phyloP scores from a whole-genome alignment of 768 basidiomycete species.

The Lactarius deliciosus region DNA sequence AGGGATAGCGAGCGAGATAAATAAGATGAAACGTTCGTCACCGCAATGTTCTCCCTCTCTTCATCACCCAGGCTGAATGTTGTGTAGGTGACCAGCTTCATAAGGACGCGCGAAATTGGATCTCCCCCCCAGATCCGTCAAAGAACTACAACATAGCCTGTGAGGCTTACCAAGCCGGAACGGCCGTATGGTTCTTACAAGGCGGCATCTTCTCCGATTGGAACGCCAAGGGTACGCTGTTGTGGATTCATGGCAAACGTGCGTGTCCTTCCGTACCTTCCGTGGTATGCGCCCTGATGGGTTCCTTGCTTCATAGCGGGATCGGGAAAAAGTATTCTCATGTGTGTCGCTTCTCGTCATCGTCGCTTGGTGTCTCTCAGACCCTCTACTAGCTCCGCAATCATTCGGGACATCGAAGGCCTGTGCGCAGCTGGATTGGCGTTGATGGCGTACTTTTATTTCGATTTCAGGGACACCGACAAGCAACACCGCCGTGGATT shows the following conservation, averaged over 20 bases:
- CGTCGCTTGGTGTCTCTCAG: background rate
- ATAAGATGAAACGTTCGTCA: conserved; percentile 4
- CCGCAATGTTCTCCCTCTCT: too few relatives aligned
- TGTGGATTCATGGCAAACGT: conserved; percentile 5
- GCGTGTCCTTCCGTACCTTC: background rate
- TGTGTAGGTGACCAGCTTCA: background rate
- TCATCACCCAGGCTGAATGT: background rate
- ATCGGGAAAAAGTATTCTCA: background rate
- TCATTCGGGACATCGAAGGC: background rate
- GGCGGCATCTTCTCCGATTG: background rate
- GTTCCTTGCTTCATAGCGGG: background rate
- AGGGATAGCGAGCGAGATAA: background rate
- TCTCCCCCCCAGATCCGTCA: background rate
- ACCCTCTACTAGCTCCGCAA: background rate
- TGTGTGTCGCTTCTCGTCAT: background rate
- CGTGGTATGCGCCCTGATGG: background rate
- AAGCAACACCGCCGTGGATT: conserved; percentile 5
- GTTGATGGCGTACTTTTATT: conserved; percentile 4
- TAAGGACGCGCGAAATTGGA: background rate
- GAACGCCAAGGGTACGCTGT: background rate
- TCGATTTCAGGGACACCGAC: background rate
- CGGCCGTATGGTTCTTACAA: background rate
- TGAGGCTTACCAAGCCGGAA: background rate
- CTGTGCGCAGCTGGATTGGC: background rate
- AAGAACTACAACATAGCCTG: background rate